A percentile compares a stretch with the other conserved stretches of the same genome.
phyloP scores from a whole-genome alignment of 495 filamentous ascomycete genomes.

The Tuber brumale region DNA sequence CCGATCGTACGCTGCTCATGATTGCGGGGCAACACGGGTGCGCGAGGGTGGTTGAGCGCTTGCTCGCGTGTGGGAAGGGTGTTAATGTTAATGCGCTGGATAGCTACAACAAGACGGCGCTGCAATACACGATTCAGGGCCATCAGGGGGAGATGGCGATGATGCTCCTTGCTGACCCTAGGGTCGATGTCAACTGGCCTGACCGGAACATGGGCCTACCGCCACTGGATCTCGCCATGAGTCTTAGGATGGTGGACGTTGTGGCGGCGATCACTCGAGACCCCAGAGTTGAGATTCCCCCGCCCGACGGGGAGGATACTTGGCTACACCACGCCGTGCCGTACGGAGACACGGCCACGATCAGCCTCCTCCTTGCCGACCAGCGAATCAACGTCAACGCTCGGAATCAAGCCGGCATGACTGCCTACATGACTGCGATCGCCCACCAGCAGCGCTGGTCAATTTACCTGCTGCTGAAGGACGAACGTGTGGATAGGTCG shows the following conservation, averaged over 20 bases:
- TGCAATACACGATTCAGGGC: background rate
- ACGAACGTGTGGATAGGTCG: background rate
- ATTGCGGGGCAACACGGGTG: background rate
- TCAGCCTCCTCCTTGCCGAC: background rate
- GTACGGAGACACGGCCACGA: background rate
- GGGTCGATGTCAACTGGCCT: background rate
- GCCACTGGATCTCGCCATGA: background rate
- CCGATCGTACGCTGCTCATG: background rate
- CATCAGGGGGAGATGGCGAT: background rate
- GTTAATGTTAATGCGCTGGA: background rate
- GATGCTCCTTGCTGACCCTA: background rate
- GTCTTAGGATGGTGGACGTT: background rate
- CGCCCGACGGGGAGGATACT: background rate
- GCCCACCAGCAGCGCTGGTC: background rate
- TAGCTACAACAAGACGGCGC: background rate
- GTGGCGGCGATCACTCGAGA: background rate
- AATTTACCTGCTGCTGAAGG: background rate
- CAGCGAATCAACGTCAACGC: background rate
- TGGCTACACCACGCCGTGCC: background rate
- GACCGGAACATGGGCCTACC: background rate
- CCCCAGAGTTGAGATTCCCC: background rate
- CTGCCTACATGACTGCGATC: background rate
- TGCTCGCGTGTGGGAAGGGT: background rate
- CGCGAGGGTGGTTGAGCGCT: background rate
- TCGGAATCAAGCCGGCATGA: background rate